Conservation (phyloP, 2,329 filamentous ascomycete genomes). For the Colletotrichum caudatum region DNA sequence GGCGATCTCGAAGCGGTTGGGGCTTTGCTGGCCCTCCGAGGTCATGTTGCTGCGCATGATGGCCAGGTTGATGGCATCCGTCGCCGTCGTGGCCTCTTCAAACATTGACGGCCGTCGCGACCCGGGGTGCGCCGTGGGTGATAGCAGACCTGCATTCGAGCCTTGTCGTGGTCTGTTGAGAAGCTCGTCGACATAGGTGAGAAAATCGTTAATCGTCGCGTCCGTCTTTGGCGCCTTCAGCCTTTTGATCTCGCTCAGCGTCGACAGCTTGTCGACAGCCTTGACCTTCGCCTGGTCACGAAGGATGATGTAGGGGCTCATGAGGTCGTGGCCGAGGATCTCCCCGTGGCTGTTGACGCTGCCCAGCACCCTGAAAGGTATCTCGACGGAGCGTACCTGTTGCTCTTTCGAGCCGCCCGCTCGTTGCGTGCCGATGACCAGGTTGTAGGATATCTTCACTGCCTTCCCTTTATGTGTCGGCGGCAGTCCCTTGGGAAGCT, state of each 20-base stretch:
- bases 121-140: constrained; percentile 72
- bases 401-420: constrained; percentile 82
- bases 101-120: constrained; percentile 67
- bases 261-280: constrained; percentile 56
- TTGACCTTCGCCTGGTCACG: constrained; percentile 82
- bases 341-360: constrained; percentile 92
- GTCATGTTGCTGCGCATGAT: constrained; percentile 85
- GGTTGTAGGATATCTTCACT: constrained; percentile 92
- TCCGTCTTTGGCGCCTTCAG: constrained; percentile 40
- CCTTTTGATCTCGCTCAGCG: constrained; percentile 40
- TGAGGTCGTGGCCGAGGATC: constrained; percentile 91
- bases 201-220: constrained; percentile 70
- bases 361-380: constrained; percentile 92
- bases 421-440: constrained; percentile 92
- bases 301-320: constrained; percentile 91
- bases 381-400: constrained; percentile 88
- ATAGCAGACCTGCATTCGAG: constrained; percentile 72
- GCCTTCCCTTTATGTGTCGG: constrained; percentile 91
- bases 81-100: constrained; percentile 72
- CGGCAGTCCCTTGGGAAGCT: constrained; percentile 87
- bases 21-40: constrained; percentile 76
- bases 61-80: constrained; percentile 90
- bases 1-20: constrained; percentile 96
- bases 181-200: constrained; percentile 82
- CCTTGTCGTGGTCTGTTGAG: constrained; percentile 69